Evolutionary conservation across 2,329 filamentous ascomycete genomes (phyloP).

Genomic region (Aureobasidium uvarum): DNA sequence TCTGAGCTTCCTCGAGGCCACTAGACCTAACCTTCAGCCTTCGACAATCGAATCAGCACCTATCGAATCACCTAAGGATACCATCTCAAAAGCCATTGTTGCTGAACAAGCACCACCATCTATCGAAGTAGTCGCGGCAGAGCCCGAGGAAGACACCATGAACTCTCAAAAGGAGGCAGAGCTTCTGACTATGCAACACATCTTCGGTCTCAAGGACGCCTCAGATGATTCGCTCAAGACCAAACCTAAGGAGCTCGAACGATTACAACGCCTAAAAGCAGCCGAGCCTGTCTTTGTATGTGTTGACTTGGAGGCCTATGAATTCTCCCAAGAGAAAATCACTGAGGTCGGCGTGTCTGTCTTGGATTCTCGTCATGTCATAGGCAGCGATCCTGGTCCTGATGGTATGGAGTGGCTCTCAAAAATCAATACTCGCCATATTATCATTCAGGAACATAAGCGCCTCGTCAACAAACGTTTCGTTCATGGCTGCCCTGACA

Average conservation of each 20-base stretch:
- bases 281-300: slow-evolving; percentile 33
- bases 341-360: slow-evolving; percentile 36
- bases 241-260: slow-evolving; percentile 2
- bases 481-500: slow-evolving; percentile 34
- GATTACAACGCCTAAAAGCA: slow-evolving; percentile 10
- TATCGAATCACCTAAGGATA: no score
- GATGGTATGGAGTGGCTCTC: slow-evolving; percentile 25
- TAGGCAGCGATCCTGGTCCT: slow-evolving; percentile 3
- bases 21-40: neutral
- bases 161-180: neutral
- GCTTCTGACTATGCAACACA: slow-evolving; percentile 11
- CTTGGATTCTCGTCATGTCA: slow-evolving; percentile 32
- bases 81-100: neutral
- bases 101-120: no score
- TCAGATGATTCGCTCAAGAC: neutral
- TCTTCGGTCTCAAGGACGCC: slow-evolving; percentile 17
- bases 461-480: slow-evolving; percentile 32
- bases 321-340: slow-evolving; percentile 32
- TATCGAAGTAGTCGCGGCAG: neutral
- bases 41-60: neutral
- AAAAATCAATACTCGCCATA: slow-evolving; percentile 33
- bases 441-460: slow-evolving; percentile 32
- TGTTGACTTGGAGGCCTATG: slow-evolving; percentile 36
- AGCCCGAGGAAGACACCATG: neutral
- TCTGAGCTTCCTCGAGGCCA: neutral